These are phyloP conservation scores for Neofusicoccum sp. DNA, from an alignment of 2,329 filamentous ascomycete genomes.

Conservation along the genomic window DNA sequence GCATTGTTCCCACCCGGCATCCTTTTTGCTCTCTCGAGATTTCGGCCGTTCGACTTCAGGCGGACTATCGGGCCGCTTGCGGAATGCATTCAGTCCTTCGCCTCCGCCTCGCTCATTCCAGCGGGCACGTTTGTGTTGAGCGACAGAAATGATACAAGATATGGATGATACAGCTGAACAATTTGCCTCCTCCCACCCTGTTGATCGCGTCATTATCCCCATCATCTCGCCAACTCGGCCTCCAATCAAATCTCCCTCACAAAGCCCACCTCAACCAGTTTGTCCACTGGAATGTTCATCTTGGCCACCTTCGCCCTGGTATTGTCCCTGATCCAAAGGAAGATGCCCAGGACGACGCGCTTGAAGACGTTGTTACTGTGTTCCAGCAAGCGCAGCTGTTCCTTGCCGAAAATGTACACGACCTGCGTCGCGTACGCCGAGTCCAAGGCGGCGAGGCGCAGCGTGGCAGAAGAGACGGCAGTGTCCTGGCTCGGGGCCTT, in stretches of 20 bases:
- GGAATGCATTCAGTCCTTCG: no score
- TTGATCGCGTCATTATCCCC: no score
- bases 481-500: background rate
- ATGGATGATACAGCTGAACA: no score
- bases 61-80: no score
- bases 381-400: conserved; percentile 53
- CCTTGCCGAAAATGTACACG: conserved; percentile 62
- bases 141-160: no score
- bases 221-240: no score
- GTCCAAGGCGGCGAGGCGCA: conserved; percentile 40
- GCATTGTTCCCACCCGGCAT: no score
- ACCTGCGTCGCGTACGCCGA: conserved; percentile 50
- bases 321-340: conserved; percentile 68
- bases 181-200: no score
- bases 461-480: conserved; percentile 10
- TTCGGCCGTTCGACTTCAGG: no score
- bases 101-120: no score
- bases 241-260: conserved; percentile 60
- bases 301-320: conserved; percentile 68
- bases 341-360: conserved; percentile 53
- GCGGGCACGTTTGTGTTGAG: no score
- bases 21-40: no score
- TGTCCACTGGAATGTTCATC: conserved; percentile 60
- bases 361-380: conserved; percentile 49
- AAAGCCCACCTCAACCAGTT: conserved; percentile 69